Base-by-base conservation (phyloP, 2,329 filamentous ascomycete genomes). In the Domatiomyces catenatus region DNA sequence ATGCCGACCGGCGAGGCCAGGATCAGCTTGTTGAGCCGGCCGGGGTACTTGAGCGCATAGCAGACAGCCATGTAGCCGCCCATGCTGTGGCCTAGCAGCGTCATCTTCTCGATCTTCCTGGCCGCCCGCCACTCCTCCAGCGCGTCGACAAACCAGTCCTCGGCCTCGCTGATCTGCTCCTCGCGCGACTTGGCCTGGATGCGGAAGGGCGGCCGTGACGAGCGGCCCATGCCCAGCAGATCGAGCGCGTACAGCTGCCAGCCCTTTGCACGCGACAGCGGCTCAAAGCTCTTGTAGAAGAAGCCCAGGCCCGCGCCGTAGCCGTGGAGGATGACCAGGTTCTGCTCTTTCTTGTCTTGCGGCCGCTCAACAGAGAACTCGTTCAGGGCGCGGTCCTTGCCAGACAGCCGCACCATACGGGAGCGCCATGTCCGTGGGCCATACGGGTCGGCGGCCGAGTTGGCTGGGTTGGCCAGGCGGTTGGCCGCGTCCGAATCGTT, bases 271-370 rank as follows among this genome's bases (percentile, higher is more conserved):
- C 89, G 80, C 45, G 83, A 89, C 32, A 98, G 70, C 5, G 83
- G 80, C 66, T 98, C 92, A 54, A 94, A 94, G 65, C 98, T 98
- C 69, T 92, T 90, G 74, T 95, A 98, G 74, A 94, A 98, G 69
- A 98, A 96, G 19, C 90, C 92, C 0, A 98, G 75, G 0, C 92
- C 92, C 1, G 92, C 92, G 46, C 92, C 92, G 66, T 98, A 98
- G 54, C 92, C 92, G 64, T 98, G 92, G 3, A 98, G 72, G 79
- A 98, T 94, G 44, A 98, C 90, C 15, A 98, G 73, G 44, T 86
- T 92, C 62, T 96, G 83, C 46, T 93, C 83, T 0, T 80, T 77
- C 3, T 81, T 68, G 63, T 95, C 89, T 36, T 81, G 86, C 1
- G 87, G 70, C 47, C 89, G 76, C 69, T 94, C 86, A 1, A 98